Conservation (phyloP, 805 yeast genomes). For the Saccharomycopsis babjevae region DNA sequence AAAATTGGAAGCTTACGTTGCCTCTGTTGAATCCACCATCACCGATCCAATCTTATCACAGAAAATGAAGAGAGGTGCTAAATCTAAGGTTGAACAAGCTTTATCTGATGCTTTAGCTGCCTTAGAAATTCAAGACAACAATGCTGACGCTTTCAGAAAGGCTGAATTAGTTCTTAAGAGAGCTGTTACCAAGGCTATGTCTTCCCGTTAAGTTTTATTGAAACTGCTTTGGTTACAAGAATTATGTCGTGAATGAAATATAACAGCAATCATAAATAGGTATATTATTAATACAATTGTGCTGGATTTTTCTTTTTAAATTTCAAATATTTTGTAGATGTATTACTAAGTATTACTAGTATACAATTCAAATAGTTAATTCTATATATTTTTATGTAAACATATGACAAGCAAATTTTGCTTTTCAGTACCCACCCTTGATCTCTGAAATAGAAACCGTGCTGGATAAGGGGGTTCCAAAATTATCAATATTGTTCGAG, state of each 20-base stretch:
- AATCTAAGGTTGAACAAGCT: conserved; percentile 96
- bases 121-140: conserved; percentile 90
- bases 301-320: neutral
- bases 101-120: conserved; percentile 97
- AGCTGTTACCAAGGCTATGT: conserved; percentile 98
- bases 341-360: neutral
- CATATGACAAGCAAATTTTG: neutral
- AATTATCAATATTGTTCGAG: neutral
- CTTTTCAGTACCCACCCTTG: neutral
- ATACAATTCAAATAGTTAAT: neutral
- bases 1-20: conserved; percentile 96
- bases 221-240: neutral
- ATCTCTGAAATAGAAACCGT: neutral
- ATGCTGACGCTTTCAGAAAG: conserved; percentile 97
- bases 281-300: conserved; percentile 1
- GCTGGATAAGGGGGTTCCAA: neutral
- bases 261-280: neutral
- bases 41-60: conserved; percentile 98
- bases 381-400: neutral
- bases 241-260: conserved; percentile 2
- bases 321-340: neutral
- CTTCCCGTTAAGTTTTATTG: conserved; percentile 66
- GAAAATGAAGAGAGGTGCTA: conserved; percentile 93
- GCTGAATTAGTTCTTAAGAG: conserved; percentile 99
- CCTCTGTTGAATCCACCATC: conserved; percentile 89